These are phyloP conservation scores for Arthrobotrys sphaeroides DNA, from an alignment of 2,329 filamentous ascomycete genomes.

Conservation along the genomic window DNA sequence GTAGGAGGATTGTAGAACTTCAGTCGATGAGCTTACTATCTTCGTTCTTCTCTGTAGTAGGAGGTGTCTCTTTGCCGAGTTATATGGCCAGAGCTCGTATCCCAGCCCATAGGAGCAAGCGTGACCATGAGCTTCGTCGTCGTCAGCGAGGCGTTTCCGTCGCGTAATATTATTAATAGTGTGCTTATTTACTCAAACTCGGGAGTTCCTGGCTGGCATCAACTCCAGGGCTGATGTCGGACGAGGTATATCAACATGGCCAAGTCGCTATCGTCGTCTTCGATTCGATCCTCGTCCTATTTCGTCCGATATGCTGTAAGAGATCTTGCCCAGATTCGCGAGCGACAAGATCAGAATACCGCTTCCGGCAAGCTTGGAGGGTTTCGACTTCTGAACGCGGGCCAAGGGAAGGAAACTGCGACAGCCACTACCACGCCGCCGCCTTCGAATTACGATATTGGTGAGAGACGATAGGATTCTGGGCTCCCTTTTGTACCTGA, in stretches of 20 bases:
- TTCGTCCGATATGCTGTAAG: neutral
- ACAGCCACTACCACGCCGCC: slow-evolving; percentile 7
- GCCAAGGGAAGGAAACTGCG: slow-evolving; percentile 4
- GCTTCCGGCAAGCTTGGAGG: slow-evolving; percentile 40
- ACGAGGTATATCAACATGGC: neutral
- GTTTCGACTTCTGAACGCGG: slow-evolving; percentile 32
- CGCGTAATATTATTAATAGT: too few relatives aligned
- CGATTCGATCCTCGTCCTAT: neutral
- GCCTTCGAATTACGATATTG: neutral
- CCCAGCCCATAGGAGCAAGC: neutral
- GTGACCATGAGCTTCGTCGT: neutral
- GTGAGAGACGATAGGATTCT: slow-evolving; percentile 10
- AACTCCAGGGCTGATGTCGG: neutral
- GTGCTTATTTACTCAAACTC: slow-evolving; percentile 17
- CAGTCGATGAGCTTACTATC: too few relatives aligned
- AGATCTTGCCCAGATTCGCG: neutral
- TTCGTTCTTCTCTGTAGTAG: too few relatives aligned
- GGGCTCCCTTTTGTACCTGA: slow-evolving; percentile 30
- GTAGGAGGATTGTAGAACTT: neutral
- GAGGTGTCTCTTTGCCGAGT: neutral
- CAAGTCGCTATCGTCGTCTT: neutral
- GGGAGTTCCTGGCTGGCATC: neutral
- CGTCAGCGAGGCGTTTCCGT: slow-evolving; percentile 9
- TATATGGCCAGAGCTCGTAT: neutral
- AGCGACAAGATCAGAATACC: slow-evolving; percentile 21